Evolutionary conservation across 2,329 filamentous ascomycete genomes (phyloP).

Genomic region (Cladosporium cucumerinum): DNA sequence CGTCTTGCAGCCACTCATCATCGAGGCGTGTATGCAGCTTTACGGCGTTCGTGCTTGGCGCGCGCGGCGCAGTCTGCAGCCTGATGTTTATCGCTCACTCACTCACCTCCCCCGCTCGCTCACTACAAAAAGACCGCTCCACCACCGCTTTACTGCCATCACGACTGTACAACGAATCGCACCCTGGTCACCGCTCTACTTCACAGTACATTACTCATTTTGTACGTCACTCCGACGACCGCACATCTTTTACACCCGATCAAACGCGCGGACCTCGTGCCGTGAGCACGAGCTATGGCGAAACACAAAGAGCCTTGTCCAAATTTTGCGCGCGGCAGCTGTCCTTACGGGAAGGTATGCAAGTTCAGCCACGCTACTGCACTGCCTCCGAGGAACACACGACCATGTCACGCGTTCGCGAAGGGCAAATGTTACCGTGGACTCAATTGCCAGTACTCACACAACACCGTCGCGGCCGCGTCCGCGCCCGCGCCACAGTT

Average conservation of each 20-base stretch:
- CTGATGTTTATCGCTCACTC: background rate
- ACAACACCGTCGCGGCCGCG: slow-evolving; percentile 12
- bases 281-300: background rate
- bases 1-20: background rate
- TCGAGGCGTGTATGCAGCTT: background rate
- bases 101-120: background rate
- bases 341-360: slow-evolving; percentile 18
- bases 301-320: slow-evolving; percentile 8
- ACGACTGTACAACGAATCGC: background rate
- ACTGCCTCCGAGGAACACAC: background rate
- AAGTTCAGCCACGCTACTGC: slow-evolving; percentile 19
- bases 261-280: background rate
- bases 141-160: background rate
- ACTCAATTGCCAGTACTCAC: slow-evolving; percentile 17
- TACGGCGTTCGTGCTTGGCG: background rate
- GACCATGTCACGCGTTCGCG: slow-evolving; percentile 18
- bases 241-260: background rate
- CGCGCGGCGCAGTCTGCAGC: background rate
- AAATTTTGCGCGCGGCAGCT: slow-evolving; percentile 17
- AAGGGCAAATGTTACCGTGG: slow-evolving; percentile 18
- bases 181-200: background rate
- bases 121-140: background rate
- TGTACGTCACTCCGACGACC: background rate
- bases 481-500: background rate
- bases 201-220: background rate